These are phyloP conservation scores for Lachnellula hyalina DNA, from an alignment of 2,329 filamentous ascomycete species.

Conservation along the genomic window DNA sequence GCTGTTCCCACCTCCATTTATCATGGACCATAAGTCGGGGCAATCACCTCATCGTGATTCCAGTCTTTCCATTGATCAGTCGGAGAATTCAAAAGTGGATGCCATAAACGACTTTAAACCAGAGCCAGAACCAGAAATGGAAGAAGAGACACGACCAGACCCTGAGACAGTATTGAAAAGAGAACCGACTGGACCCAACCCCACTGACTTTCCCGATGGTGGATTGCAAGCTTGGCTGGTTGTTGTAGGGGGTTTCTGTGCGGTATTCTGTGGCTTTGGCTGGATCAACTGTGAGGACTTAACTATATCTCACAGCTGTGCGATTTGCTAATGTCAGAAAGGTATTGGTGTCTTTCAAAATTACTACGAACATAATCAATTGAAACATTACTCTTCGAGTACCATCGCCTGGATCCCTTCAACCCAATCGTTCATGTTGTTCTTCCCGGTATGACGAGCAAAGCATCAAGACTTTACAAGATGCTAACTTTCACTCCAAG, in stretches of 20 bases:
- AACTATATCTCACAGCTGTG: background rate
- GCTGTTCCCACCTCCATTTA: no score
- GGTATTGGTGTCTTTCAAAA: conserved; percentile 37
- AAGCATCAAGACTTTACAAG: background rate
- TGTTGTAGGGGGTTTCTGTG: conserved; percentile 41
- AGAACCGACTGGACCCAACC: background rate
- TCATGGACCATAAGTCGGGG: no score
- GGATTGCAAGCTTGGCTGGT: conserved; percentile 50
- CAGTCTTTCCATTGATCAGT: no score
- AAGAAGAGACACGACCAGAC: no score
- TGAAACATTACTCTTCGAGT: conserved; percentile 30
- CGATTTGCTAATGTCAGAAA: background rate
- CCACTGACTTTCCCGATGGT: conserved; percentile 42
- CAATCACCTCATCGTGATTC: no score
- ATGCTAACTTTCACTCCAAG: background rate
- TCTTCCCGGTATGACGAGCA: conserved; percentile 30
- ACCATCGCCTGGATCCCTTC: conserved; percentile 44
- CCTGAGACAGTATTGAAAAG: no score
- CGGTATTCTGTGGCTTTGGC: conserved; percentile 41
- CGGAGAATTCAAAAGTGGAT: no score
- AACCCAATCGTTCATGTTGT: conserved; percentile 39
- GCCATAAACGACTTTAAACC: no score
- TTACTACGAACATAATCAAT: conserved; percentile 34
- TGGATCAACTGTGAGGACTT: conserved; percentile 36
- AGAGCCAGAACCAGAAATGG: no score